Conservation (phyloP, 2,329 filamentous ascomycete genomes). For the Ophiostoma fasciatum region DNA sequence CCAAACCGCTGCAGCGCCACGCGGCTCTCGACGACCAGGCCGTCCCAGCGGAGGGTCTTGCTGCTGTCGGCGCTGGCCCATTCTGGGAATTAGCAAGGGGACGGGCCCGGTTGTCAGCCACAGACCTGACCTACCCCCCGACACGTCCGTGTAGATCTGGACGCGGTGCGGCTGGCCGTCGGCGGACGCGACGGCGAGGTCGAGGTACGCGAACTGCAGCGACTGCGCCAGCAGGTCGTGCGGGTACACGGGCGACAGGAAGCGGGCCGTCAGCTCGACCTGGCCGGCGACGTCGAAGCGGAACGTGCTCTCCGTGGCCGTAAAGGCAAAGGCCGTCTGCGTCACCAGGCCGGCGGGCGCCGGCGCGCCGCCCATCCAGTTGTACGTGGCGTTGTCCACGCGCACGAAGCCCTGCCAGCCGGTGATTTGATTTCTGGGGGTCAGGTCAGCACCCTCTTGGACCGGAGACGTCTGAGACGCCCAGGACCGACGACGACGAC, state of each 20-base stretch:
- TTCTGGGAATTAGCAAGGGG: slow-evolving; percentile 32
- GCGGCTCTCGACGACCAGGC: no score
- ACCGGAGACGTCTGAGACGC: no score
- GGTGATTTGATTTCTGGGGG: slow-evolving; percentile 33
- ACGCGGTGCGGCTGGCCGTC: slow-evolving; percentile 50
- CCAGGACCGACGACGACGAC: no score
- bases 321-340: slow-evolving; percentile 53
- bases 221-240: slow-evolving; percentile 53
- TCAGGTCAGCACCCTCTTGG: no score
- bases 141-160: slow-evolving; percentile 59
- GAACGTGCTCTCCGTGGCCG: slow-evolving; percentile 57
- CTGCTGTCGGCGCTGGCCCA: slow-evolving; percentile 51
- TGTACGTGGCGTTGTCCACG: slow-evolving; percentile 49
- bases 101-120: not conserved
- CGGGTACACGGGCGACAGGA: slow-evolving; percentile 55
- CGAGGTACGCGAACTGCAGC: slow-evolving; percentile 54
- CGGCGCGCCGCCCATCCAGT: slow-evolving; percentile 50
- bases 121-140: slow-evolving; percentile 37
- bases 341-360: slow-evolving; percentile 31
- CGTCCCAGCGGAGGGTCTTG: slow-evolving; percentile 47
- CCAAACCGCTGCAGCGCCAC: slow-evolving; percentile 53
- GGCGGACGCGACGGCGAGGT: slow-evolving; percentile 44
- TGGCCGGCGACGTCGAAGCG: slow-evolving; percentile 46
- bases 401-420: slow-evolving; percentile 57
- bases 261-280: slow-evolving; percentile 51